These are phyloP conservation scores for Umbellularia californica DNA, from an alignment of 164 flowering plant species.

Conservation along the genomic window DNA sequence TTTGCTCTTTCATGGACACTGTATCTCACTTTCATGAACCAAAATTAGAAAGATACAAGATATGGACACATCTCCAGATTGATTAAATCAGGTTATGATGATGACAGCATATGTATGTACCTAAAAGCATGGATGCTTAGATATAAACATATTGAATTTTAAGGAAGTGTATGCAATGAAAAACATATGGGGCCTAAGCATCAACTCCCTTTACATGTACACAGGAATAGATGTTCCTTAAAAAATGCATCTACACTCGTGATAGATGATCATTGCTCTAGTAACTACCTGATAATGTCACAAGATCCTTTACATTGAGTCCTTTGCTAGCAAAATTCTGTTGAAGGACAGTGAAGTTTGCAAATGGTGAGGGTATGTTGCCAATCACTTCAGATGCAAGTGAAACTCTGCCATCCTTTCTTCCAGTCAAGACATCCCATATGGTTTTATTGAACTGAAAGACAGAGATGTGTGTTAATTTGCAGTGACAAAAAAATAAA, in stretches of 20 bases:
- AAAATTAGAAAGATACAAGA: too few relatives aligned
- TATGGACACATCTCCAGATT: too few relatives aligned
- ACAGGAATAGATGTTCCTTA: background rate
- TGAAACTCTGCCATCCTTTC: slow-evolving; percentile 33
- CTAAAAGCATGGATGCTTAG: too few relatives aligned
- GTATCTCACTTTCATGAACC: too few relatives aligned
- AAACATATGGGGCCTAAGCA: background rate
- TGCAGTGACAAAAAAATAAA: too few relatives aligned
- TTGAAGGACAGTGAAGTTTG: slow-evolving; percentile 31
- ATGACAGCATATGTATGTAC: too few relatives aligned
- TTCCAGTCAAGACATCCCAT: slow-evolving; percentile 33
- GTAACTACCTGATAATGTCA: slow-evolving; percentile 38
- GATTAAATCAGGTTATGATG: too few relatives aligned
- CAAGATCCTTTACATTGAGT: slow-evolving; percentile 43
- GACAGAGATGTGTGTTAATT: too few relatives aligned
- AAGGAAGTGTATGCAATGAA: background rate
- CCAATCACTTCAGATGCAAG: slow-evolving; percentile 12
- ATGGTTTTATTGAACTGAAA: slow-evolving; percentile 11
- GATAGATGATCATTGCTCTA: background rate
- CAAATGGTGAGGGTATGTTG: slow-evolving; percentile 27
- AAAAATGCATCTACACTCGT: background rate
- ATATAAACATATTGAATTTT: too few relatives aligned
- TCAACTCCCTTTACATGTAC: background rate
- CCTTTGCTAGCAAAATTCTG: slow-evolving; percentile 30
- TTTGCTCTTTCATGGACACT: too few relatives aligned